Base-by-base conservation (phyloP, 1,139 yeast genomes). In the Geotrichum carabidarum region DNA sequence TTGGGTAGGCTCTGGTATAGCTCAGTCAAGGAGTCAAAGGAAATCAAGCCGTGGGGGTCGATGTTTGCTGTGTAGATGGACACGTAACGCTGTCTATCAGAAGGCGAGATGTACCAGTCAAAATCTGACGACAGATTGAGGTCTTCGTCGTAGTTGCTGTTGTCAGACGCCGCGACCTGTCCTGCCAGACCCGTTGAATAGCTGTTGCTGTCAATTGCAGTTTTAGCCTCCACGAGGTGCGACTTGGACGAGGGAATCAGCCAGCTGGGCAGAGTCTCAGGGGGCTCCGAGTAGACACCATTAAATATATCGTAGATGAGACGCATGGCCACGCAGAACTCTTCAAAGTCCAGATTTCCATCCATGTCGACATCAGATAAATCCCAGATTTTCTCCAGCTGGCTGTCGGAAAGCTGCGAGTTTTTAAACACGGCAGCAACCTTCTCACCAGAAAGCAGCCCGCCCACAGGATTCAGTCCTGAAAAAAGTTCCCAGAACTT, bases 401-500 rank as follows among this genome's bases (percentile, higher is more conserved):
- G 83, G 38, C 80, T 78, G 58, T 89, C 90, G 53, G 81, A 80
- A 57, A 93, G 79, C 62, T 90, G 85, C 37, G 96, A 88, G 73
- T 93, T 93, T 71, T 88, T 89, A 65, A 93, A 80, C 49, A 93
- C 94, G 1, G 91, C 84, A 38, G 88, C 81, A 14, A 91, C 95
- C 68, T 86, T 83, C 57, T 86, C 94, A 45, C 96, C 96, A 22
- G 86, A 78, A 35, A 93, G 78, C 66, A 84, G 83, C 64, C 90
- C 91, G 58, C 80, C 80, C 2, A 74, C 80, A 0, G 99, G 99
- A 60, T 81, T 80, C 63, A 93, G 79, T 8, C 96, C 96, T 62
- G 86, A 83, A 75, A 93, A 93, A 55, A 93, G 90, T 71, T 93
- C 96, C 98, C 98, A 93, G 76, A 89, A 93, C 73, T 91, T 90